Evolutionary conservation across 2,329 filamentous ascomycete species (phyloP).

Genomic region (Monosporascus sp.): DNA sequence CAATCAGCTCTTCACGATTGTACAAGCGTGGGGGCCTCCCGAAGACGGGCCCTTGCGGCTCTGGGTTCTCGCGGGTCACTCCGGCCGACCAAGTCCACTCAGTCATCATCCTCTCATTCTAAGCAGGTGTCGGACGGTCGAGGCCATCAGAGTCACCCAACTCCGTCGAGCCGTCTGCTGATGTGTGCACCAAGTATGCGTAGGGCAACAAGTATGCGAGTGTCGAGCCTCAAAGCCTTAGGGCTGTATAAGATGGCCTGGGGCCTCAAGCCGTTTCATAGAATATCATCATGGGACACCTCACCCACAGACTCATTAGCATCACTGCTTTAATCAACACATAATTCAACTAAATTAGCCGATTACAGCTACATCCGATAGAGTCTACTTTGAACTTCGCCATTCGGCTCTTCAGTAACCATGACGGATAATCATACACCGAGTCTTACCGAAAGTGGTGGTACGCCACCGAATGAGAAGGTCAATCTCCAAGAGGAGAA

Average conservation of each 20-base stretch:
- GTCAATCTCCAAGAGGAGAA: neutral
- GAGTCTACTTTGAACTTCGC: neutral
- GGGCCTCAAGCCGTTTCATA: neutral
- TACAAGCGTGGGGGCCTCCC: neutral
- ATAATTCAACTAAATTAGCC: neutral
- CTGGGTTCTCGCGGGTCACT: neutral
- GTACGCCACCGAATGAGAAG: neutral
- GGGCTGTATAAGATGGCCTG: neutral
- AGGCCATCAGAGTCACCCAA: neutral
- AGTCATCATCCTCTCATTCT: neutral
- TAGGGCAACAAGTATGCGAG: neutral
- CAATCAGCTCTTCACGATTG: neutral
- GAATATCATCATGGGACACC: neutral
- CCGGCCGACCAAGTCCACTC: neutral
- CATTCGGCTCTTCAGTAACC: neutral
- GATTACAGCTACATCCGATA: neutral
- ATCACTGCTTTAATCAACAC: neutral
- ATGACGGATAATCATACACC: neutral
- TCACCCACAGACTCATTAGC: neutral
- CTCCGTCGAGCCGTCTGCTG: neutral
- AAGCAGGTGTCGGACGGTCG: neutral
- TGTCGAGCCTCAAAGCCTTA: neutral
- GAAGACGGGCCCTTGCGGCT: neutral
- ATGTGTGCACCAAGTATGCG: neutral
- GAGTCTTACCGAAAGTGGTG: neutral